phyloP scores from a whole-genome alignment of 2,329 filamentous ascomycete species.

The Pseudogymnoascus sp. region DNA sequence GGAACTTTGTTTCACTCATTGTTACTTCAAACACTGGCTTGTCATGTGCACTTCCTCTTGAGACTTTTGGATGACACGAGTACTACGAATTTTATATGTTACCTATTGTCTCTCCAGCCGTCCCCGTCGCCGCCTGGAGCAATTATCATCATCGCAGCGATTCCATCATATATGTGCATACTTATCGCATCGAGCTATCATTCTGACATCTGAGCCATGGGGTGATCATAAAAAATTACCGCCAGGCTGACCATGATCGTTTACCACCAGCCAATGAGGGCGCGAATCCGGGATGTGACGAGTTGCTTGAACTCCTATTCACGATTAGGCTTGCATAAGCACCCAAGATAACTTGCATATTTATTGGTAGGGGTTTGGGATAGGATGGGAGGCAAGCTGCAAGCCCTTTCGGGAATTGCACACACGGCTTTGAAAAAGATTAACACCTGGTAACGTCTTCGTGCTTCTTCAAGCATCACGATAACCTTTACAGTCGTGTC shows the following conservation, averaged over 20 bases:
- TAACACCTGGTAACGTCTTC: neutral
- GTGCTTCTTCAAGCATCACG: neutral
- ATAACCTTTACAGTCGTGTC: neutral
- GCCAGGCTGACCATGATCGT: neutral
- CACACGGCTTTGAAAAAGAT: neutral
- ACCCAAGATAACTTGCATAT: neutral
- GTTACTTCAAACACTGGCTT: neutral
- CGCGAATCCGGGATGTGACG: neutral
- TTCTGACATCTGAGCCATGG: neutral
- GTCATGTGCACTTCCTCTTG: neutral
- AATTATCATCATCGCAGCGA: neutral
- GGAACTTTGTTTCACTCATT: neutral
- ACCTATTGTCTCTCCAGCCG: neutral
- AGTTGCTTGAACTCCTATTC: neutral
- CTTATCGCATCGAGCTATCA: neutral
- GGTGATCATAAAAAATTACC: neutral
- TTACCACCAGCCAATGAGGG: neutral
- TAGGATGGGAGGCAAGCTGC: neutral
- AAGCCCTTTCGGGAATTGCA: neutral
- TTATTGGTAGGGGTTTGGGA: neutral
- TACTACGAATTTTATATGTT: neutral
- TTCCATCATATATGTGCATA: neutral
- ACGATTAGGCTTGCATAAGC: conserved; percentile 2
- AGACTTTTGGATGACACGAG: neutral
- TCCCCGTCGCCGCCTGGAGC: neutral